phyloP scores from a whole-genome alignment of 202 grass and related monocot species.

The Dendrocalamus latiflorus region DNA sequence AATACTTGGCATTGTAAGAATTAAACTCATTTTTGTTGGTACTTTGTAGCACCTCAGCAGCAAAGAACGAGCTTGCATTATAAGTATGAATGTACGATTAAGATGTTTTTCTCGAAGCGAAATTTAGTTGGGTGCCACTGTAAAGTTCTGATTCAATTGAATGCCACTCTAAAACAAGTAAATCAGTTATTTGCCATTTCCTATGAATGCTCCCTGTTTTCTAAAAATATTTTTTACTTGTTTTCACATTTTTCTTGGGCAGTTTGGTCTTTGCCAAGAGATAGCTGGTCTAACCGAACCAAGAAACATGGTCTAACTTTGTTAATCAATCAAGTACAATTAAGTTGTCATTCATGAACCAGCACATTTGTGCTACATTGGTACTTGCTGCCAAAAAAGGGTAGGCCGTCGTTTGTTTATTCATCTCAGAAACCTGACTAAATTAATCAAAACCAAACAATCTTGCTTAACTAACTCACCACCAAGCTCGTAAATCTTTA shows the following conservation, averaged over 20 bases:
- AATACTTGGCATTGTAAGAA: background rate
- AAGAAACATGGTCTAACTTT: background rate
- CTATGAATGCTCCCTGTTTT: background rate
- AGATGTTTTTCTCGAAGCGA: background rate
- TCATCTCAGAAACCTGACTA: background rate
- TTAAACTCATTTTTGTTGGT: background rate
- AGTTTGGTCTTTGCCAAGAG: background rate
- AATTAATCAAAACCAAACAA: background rate
- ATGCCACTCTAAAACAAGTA: background rate
- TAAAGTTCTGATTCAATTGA: background rate
- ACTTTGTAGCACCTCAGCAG: background rate
- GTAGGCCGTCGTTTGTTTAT: background rate
- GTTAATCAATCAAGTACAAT: background rate
- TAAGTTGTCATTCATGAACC: background rate
- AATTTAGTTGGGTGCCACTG: background rate
- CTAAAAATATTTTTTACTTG: background rate
- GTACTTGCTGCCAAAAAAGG: background rate
- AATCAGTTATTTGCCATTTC: background rate
- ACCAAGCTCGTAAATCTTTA: background rate
- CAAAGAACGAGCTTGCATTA: background rate
- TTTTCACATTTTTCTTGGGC: background rate
- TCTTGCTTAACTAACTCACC: background rate
- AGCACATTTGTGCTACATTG: background rate
- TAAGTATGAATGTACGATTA: background rate
- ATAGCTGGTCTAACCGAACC: background rate